Evolutionary conservation across 2,329 filamentous ascomycete species (phyloP).

Genomic region (Chalara sp.): DNA sequence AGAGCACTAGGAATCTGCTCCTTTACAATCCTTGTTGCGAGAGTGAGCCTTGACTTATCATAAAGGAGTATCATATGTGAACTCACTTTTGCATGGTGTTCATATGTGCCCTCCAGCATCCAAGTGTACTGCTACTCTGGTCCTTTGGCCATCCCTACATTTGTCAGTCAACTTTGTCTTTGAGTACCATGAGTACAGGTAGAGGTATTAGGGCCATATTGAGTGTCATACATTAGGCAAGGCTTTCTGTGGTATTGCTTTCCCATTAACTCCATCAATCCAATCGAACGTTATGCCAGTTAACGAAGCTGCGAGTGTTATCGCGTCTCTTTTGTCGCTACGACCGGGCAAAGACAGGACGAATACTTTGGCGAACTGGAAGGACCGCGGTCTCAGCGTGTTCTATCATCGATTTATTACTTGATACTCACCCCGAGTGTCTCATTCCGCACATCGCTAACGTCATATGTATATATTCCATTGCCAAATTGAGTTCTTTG

Average conservation of each 20-base stretch:
- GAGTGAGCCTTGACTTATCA: neutral
- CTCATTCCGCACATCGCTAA: neutral
- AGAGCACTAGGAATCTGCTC: constrained; percentile 29
- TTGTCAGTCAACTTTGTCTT: neutral
- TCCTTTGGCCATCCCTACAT: neutral
- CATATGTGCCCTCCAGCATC: neutral
- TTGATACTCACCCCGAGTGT: neutral
- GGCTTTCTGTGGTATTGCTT: neutral
- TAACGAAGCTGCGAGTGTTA: neutral
- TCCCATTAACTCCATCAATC: neutral
- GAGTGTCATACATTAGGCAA: neutral
- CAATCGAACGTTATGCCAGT: neutral
- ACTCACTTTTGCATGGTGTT: neutral
- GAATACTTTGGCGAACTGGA: neutral
- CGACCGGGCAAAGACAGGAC: neutral
- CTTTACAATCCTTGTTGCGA: neutral
- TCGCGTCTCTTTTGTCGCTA: neutral
- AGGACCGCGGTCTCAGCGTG: neutral
- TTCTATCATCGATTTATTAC: neutral
- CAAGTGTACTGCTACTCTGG: neutral
- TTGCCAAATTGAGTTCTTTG: too few relatives aligned
- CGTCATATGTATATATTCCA: too few relatives aligned
- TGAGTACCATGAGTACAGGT: too few relatives aligned
- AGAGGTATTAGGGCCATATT: too few relatives aligned
- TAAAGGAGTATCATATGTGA: neutral